Evolutionary conservation across 2,329 filamentous ascomycete species (phyloP).

Genomic region (Scytalidium sp.): DNA sequence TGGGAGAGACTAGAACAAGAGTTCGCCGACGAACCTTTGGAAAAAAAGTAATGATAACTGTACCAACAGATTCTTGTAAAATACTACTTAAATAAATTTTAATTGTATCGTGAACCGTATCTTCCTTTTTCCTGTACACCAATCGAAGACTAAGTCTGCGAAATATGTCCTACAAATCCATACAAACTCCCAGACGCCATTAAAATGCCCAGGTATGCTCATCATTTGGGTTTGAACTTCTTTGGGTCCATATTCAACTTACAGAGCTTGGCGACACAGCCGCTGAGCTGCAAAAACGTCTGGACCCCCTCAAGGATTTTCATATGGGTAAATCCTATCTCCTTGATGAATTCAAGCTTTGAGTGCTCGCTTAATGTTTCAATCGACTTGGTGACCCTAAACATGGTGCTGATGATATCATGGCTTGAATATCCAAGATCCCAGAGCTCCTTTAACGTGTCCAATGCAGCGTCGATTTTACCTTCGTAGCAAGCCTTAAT

Average conservation of each 20-base stretch:
- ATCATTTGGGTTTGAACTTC: slow-evolving; percentile 53
- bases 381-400: slow-evolving; percentile 95
- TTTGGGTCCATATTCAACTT: slow-evolving; percentile 96
- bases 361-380: slow-evolving; percentile 88
- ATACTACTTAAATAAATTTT: too few relatives aligned
- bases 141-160: neutral
- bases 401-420: slow-evolving; percentile 99
- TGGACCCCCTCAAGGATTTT: slow-evolving; percentile 97
- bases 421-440: slow-evolving; percentile 95
- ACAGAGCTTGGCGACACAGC: slow-evolving; percentile 85
- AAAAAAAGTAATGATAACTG: neutral
- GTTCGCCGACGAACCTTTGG: slow-evolving; percentile 10
- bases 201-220: slow-evolving; percentile 27
- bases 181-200: slow-evolving; percentile 3
- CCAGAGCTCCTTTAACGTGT: slow-evolving; percentile 88
- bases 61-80: neutral
- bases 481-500: slow-evolving; percentile 95
- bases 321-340: slow-evolving; percentile 99
- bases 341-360: slow-evolving; percentile 96
- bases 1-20: slow-evolving; percentile 68
- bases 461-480: slow-evolving; percentile 83
- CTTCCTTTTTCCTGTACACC: neutral
- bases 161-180: neutral
- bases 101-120: too few relatives aligned
- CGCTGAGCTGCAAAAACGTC: slow-evolving; percentile 88